Conservation (phyloP, 768 basidiomycete species). For the Podaxis mareebaensis region DNA sequence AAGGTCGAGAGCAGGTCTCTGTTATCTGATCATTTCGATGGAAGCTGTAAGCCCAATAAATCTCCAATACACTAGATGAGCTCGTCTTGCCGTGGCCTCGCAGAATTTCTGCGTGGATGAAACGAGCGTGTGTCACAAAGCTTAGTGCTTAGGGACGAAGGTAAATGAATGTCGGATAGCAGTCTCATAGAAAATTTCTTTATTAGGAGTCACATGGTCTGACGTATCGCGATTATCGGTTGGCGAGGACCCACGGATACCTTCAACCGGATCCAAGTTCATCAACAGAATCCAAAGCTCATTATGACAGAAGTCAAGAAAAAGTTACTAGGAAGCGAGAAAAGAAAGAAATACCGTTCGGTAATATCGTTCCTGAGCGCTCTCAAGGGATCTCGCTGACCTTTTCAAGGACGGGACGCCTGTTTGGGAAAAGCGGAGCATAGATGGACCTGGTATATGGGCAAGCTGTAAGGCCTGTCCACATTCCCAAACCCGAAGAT, state of each 20-base stretch:
- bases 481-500: not conserved
- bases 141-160: not conserved
- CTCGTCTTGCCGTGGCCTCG: too few relatives aligned
- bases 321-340: conserved; percentile 28
- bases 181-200: not conserved
- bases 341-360: conserved; percentile 50
- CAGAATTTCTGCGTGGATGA: too few relatives aligned
- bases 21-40: not conserved
- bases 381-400: conserved; percentile 4
- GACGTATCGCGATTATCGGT: not conserved
- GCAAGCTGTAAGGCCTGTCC: conserved; percentile 57
- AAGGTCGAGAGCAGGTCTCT: not conserved
- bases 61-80: too few relatives aligned
- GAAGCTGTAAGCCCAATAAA: too few relatives aligned
- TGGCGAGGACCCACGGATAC: not conserved
- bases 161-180: not conserved
- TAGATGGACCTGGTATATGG: conserved; percentile 87
- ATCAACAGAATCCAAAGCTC: not conserved
- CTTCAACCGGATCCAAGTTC: not conserved
- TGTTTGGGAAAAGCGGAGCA: conserved; percentile 60
- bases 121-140: too few relatives aligned
- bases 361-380: conserved; percentile 31
- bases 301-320: conserved; percentile 30
- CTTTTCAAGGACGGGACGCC: conserved; percentile 61
- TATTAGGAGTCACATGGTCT: not conserved